Conservation (phyloP, 306 rosid genomes). For the Corylus heterophylla region DNA sequence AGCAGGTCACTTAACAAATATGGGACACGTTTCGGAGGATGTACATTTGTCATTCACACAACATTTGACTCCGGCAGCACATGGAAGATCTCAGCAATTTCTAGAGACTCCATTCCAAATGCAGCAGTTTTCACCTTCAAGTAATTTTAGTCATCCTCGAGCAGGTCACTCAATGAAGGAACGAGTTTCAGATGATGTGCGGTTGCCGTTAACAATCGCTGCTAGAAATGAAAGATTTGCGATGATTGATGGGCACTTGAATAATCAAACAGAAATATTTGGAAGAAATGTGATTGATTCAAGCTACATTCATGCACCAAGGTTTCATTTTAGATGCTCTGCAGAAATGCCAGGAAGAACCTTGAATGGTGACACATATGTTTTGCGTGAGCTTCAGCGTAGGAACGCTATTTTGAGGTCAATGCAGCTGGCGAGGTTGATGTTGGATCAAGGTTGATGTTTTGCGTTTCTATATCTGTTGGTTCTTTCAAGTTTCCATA, state of each 20-base stretch:
- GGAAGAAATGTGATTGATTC: slow-evolving; percentile 15
- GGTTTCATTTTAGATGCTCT: not conserved
- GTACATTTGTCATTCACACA: not conserved
- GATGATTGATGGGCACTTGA: not conserved
- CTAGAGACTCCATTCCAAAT: no score
- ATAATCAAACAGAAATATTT: slow-evolving; percentile 5
- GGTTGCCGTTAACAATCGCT: not conserved
- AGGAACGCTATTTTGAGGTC: not conserved
- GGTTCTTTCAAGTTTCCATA: not conserved
- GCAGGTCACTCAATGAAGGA: not conserved
- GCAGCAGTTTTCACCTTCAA: no score
- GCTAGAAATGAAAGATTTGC: slow-evolving; percentile 6
- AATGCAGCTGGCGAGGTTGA: not conserved
- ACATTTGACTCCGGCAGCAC: no score
- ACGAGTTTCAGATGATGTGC: not conserved
- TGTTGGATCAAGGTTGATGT: not conserved
- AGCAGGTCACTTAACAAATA: not conserved
- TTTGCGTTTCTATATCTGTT: no score
- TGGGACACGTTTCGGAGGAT: no score
- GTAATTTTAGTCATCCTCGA: not conserved
- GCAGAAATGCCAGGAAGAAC: not conserved
- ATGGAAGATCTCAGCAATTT: no score
- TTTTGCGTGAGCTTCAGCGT: not conserved
- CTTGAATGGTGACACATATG: not conserved
- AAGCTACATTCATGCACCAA: not conserved